These are phyloP conservation scores for Arachis monticola DNA, from an alignment of 331 rosid species.

Conservation along the genomic window DNA sequence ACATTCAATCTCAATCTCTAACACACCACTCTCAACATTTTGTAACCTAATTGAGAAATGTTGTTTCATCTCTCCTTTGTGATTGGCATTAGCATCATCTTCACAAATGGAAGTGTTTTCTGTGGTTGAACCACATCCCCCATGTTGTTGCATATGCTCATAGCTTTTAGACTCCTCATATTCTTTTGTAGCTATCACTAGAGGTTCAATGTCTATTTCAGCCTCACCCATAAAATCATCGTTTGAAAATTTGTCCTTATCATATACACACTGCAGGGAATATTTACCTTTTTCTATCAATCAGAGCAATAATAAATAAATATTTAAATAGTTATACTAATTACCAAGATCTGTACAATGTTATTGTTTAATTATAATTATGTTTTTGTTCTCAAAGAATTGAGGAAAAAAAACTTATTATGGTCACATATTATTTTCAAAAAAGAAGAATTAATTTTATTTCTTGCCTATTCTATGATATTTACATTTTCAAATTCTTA, in stretches of 20 bases:
- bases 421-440: no score
- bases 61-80: conserved; percentile 76
- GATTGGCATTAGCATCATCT: conserved; percentile 69
- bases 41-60: conserved; percentile 72
- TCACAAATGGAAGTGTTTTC: conserved; percentile 56
- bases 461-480: no score
- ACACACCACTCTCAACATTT: conserved; percentile 83
- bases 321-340: no score
- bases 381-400: no score
- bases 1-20: conserved; percentile 87
- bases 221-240: conserved; percentile 99
- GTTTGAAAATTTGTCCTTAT: conserved; percentile 81
- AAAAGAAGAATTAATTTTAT: no score
- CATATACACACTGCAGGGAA: conserved; percentile 78
- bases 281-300: no score
- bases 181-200: conserved; percentile 75
- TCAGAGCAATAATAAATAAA: no score
- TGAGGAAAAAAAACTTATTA: no score
- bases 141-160: conserved; percentile 63
- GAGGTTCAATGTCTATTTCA: conserved; percentile 91
- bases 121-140: conserved; percentile 67
- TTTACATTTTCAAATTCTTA: no score
- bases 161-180: conserved; percentile 55
- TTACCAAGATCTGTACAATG: no score
- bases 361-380: no score